Base-by-base conservation (phyloP, 371 early-diverging fungal genomes). In the Furculomyces boomerangus region DNA sequence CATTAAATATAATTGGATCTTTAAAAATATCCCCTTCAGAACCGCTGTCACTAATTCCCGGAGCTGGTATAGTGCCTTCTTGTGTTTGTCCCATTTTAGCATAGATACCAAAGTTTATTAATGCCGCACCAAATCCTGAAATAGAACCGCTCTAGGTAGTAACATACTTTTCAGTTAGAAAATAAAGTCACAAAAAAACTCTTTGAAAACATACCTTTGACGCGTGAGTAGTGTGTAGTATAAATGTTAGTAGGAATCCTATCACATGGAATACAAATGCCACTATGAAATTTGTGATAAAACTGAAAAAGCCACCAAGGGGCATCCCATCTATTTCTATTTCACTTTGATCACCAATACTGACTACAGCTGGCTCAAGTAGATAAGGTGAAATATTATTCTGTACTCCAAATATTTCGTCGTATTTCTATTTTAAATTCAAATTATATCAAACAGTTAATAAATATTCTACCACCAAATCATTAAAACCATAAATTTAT, bases 241-340 rank as follows among this genome's bases (percentile, higher is more conserved):
- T 48, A 55, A 66, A 70, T 10, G 70, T 69, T 58, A 70, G 55
- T 63, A 70, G 59, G 58, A 70, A 70, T 1, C 71, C 71, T 18
- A 70, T 64, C 1, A 70, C 30, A 46, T 70, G 71, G 44, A 70
- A 68, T 44, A 60, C 69, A n/a, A 63, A 60, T 25, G 71, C 66
- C 14, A 70, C 16, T 7, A 35, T 16, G 60, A 69, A 55, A 54
- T 70, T 70, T 14, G 60, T 57, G 46, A 63, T n/a, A 39, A 70
- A 69, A 40, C 60, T 57, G 25, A 59, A 62, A n/a, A 60, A 20
- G n/a, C 58, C 58, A 2, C 71, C 71, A 2, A 69, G 66, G 1
- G 71, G 70, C 31, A 70, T 47, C 0, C 71, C 71, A 56, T 70
- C 71, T 3, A 70, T 59, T 2, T 65, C 53, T 13, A 70, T 55